Evolutionary conservation across 257 asterid species (phyloP).

Genomic region (Ehretia macrophylla): DNA sequence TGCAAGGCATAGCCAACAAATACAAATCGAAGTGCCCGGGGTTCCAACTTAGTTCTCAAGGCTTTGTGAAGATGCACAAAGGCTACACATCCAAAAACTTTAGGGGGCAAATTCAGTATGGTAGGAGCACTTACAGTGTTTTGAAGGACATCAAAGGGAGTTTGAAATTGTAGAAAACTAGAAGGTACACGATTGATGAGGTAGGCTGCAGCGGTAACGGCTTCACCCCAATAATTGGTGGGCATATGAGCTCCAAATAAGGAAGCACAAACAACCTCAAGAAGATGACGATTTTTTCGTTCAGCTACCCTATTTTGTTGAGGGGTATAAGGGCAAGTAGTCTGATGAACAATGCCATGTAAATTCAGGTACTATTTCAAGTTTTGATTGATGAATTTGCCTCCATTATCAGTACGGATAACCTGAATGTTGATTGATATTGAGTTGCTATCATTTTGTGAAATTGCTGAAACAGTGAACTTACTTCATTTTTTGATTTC

Average conservation of each 20-base stretch:
- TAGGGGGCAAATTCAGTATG: neutral
- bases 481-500: no score
- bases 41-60: neutral
- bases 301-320: no score
- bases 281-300: no score
- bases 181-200: no score
- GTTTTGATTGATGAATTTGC: neutral
- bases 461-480: no score
- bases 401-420: constrained; percentile 4
- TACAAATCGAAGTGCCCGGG: neutral
- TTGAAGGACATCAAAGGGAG: neutral
- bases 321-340: no score
- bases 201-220: no score
- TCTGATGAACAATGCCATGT: no score
- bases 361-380: neutral
- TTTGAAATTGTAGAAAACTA: neutral
- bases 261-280: no score
- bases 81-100: constrained; percentile 12
- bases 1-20: constrained; percentile 7
- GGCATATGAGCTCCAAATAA: no score
- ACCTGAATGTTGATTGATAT: neutral
- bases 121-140: neutral
- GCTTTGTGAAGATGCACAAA: constrained; percentile 8
- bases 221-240: no score
- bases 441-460: constrained; percentile 8